These are phyloP conservation scores for Chenopodium suecicum DNA, from an alignment of 148 eudicot species.

Conservation along the genomic window DNA sequence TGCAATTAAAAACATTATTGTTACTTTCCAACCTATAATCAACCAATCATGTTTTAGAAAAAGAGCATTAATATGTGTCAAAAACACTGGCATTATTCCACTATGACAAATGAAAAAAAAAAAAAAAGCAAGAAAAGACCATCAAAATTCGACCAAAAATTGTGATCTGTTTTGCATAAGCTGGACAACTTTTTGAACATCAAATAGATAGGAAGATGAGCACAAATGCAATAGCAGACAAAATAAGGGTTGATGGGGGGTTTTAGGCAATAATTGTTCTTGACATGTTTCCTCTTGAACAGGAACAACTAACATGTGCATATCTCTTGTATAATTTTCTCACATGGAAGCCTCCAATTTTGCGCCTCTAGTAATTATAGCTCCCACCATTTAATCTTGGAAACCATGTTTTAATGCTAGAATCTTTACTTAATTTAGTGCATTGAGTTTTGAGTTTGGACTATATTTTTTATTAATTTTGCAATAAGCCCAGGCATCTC, in stretches of 20 bases:
- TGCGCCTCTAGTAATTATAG: not conserved
- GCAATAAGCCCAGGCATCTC: no score
- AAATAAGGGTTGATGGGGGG: not conserved
- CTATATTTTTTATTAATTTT: no score
- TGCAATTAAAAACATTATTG: not conserved
- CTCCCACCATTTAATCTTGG: not conserved
- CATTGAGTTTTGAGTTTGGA: not conserved
- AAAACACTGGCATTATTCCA: constrained; percentile 7
- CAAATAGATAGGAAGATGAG: not conserved
- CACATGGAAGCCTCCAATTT: constrained; percentile 2
- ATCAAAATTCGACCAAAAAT: not conserved
- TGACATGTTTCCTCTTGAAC: constrained; percentile 11
- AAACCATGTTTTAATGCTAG: not conserved
- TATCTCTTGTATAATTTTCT: constrained; percentile 12
- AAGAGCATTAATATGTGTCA: not conserved
- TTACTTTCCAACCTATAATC: constrained; percentile 5
- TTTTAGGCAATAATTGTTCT: constrained; percentile 10
- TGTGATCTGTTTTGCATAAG: constrained; percentile 3
- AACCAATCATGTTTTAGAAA: constrained; percentile 20
- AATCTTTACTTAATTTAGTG: not conserved
- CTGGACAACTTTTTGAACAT: constrained; percentile 7
- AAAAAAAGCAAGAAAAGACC: not conserved
- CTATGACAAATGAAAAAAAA: constrained; percentile 2
- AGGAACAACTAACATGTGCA: constrained; percentile 15
- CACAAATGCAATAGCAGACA: not conserved